Conservation (phyloP, 2,329 filamentous ascomycete genomes). For the Hortaea werneckii region DNA sequence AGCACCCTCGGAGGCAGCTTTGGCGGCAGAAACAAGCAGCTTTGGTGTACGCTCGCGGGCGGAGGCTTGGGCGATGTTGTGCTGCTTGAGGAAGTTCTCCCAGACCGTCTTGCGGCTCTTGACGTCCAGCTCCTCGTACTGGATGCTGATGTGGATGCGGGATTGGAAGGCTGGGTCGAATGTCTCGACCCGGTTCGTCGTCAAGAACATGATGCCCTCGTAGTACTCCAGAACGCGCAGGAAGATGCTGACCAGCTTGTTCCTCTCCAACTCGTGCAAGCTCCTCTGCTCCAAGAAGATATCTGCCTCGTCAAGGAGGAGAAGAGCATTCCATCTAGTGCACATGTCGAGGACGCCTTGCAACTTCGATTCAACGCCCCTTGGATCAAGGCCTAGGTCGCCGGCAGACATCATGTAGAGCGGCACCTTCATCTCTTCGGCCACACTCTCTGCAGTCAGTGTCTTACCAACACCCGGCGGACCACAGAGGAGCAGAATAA, state of each 20-base stretch:
- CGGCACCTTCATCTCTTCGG: slow-evolving; percentile 29
- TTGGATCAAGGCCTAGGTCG: slow-evolving; percentile 31
- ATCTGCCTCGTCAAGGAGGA: slow-evolving; percentile 76
- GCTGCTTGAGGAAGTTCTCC: slow-evolving; percentile 33
- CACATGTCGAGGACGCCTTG: slow-evolving; percentile 63
- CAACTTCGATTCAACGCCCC: slow-evolving; percentile 33
- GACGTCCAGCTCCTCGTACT: slow-evolving; percentile 16
- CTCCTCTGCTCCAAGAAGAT: slow-evolving; percentile 74
- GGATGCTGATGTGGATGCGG: slow-evolving; percentile 26
- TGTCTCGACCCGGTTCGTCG: slow-evolving; percentile 28
- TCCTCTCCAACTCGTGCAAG: slow-evolving; percentile 72
- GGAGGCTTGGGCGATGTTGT: slow-evolving; percentile 16
- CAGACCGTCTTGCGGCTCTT: slow-evolving; percentile 30
- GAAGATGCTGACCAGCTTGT: slow-evolving; percentile 53
- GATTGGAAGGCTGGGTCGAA: slow-evolving; percentile 34
- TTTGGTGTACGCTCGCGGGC: slow-evolving; percentile 12
- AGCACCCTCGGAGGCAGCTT: slow-evolving; percentile 1
- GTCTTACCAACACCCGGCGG: slow-evolving; percentile 30
- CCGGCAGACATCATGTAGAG: slow-evolving; percentile 29
- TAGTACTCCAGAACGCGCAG: slow-evolving; percentile 28
- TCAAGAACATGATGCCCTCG: slow-evolving; percentile 37
- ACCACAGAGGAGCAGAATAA: slow-evolving; percentile 18
- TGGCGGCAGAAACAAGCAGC: slow-evolving; percentile 12
- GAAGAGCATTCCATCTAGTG: slow-evolving; percentile 75
- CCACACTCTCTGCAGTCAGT: slow-evolving; percentile 30